Evolutionary conservation across 2,329 filamentous ascomycete species (phyloP).

Genomic region (Colletotrichum sp.): DNA sequence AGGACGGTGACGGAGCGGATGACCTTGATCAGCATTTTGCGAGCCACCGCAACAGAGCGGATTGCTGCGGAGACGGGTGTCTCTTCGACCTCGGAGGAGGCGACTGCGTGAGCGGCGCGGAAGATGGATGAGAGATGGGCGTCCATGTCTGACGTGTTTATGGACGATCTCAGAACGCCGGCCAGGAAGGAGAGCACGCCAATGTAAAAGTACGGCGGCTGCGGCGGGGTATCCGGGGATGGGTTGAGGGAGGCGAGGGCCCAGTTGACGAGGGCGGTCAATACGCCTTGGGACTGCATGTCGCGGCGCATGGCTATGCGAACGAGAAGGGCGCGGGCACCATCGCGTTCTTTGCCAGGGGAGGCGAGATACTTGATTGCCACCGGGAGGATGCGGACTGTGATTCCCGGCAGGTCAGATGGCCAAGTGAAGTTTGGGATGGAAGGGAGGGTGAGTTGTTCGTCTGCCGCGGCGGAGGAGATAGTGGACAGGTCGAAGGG

Average conservation of each 20-base stretch:
- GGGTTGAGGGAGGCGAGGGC: slow-evolving; percentile 66
- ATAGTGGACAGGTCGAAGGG: slow-evolving; percentile 92
- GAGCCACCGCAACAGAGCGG: slow-evolving; percentile 75
- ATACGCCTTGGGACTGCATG: slow-evolving; percentile 80
- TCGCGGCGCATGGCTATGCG: slow-evolving; percentile 83
- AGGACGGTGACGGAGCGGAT: slow-evolving; percentile 76
- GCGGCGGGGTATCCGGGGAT: slow-evolving; percentile 35
- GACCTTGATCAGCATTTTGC: slow-evolving; percentile 87
- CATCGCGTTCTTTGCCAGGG: slow-evolving; percentile 87
- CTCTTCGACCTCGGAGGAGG: slow-evolving; percentile 47
- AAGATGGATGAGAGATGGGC: slow-evolving; percentile 71
- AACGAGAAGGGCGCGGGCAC: slow-evolving; percentile 83
- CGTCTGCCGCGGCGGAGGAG: slow-evolving; percentile 61
- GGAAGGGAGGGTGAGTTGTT: slow-evolving; percentile 46
- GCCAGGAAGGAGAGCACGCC: slow-evolving; percentile 82
- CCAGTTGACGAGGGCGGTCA: slow-evolving; percentile 74
- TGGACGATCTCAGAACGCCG: slow-evolving; percentile 71
- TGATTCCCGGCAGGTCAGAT: slow-evolving; percentile 68
- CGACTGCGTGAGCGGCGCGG: slow-evolving; percentile 63
- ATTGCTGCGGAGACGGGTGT: slow-evolving; percentile 58
- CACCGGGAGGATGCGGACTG: slow-evolving; percentile 72
- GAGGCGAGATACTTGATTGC: slow-evolving; percentile 74
- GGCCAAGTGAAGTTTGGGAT: slow-evolving; percentile 62
- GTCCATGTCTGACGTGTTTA: slow-evolving; percentile 77
- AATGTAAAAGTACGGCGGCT: slow-evolving; percentile 75